These are phyloP conservation scores for Botrytis tulipae DNA, from an alignment of 2,329 filamentous ascomycete genomes.

Conservation along the genomic window DNA sequence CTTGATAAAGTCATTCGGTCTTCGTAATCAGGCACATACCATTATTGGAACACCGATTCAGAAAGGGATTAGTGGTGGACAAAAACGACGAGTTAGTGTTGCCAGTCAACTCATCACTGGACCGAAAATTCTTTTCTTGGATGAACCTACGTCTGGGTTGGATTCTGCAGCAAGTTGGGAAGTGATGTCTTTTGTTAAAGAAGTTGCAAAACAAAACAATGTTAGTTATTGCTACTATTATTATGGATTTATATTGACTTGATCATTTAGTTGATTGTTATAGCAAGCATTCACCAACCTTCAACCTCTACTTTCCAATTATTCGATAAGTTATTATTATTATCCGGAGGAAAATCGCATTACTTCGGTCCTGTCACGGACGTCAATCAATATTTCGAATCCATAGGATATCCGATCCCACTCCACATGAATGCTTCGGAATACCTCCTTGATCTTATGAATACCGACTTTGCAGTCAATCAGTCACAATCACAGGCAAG, in stretches of 20 bases:
- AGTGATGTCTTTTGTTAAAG: constrained; percentile 67
- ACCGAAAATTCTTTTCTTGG: constrained; percentile 64
- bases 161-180: constrained; percentile 62
- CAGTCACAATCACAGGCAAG: constrained; percentile 47
- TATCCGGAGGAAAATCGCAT: constrained; percentile 68
- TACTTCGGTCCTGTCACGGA: constrained; percentile 66
- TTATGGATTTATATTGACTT: constrained; percentile 44
- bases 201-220: constrained; percentile 42
- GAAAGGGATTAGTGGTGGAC: constrained; percentile 81
- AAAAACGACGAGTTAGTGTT: constrained; percentile 78
- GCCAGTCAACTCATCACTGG: constrained; percentile 79
- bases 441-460: constrained; percentile 74
- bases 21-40: constrained; percentile 65
- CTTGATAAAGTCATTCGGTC: constrained; percentile 70
- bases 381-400: constrained; percentile 62
- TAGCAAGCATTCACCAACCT: constrained; percentile 83
- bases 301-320: constrained; percentile 75
- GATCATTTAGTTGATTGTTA: constrained; percentile 61
- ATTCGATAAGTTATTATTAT: constrained; percentile 75
- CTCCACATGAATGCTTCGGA: constrained; percentile 76
- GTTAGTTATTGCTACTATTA: constrained; percentile 49
- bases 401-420: constrained; percentile 61
- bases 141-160: constrained; percentile 84
- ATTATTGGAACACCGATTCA: constrained; percentile 79
- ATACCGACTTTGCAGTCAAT: constrained; percentile 67